phyloP scores from a whole-genome alignment of 2,329 filamentous ascomycete species.

The Orbilia brochopaga region DNA sequence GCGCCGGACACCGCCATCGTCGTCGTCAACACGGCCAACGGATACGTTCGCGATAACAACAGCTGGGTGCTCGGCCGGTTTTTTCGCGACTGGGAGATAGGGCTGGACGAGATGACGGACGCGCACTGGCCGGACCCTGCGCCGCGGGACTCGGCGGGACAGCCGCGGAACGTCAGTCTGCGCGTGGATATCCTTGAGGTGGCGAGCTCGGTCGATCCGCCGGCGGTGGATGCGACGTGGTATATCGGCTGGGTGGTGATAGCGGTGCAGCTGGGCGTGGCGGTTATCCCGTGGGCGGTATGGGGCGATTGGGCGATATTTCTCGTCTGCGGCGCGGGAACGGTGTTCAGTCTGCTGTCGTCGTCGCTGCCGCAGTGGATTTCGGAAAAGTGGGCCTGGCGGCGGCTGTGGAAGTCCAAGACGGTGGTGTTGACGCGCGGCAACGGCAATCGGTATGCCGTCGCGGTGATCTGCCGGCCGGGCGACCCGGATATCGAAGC shows the following conservation, averaged over 20 bases:
- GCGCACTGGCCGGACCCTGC: conserved; percentile 29
- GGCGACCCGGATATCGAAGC: conserved; percentile 60
- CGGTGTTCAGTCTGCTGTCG: conserved; percentile 56
- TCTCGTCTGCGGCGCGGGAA: conserved; percentile 59
- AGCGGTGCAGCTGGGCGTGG: conserved; percentile 57
- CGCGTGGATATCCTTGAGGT: conserved; percentile 45
- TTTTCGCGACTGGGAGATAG: conserved; percentile 58
- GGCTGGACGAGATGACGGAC: conserved; percentile 5
- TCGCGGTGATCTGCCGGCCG: conserved; percentile 58
- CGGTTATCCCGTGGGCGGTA: conserved; percentile 57
- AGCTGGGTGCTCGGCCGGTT: conserved; percentile 61
- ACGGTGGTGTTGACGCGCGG: conserved; percentile 58
- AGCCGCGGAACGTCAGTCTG: conserved; percentile 28
- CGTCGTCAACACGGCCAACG: conserved; percentile 58
- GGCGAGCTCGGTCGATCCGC: conserved; percentile 24
- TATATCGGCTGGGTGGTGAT: conserved; percentile 44
- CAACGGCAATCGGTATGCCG: conserved; percentile 59
- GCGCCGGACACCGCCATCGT: conserved; percentile 56
- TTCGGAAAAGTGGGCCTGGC: conserved; percentile 60
- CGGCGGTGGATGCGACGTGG: conserved; percentile 41
- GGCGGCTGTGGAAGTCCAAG: conserved; percentile 54
- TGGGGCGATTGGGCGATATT: conserved; percentile 59
- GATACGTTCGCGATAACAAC: conserved; percentile 58
- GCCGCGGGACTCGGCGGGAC: conserved; percentile 26
- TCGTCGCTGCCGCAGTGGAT: conserved; percentile 60